A percentile compares a stretch with the other conserved stretches of the same genome.
phyloP scores from a whole-genome alignment of 176 grass and related monocot genomes.

The Triticum monococcum region DNA sequence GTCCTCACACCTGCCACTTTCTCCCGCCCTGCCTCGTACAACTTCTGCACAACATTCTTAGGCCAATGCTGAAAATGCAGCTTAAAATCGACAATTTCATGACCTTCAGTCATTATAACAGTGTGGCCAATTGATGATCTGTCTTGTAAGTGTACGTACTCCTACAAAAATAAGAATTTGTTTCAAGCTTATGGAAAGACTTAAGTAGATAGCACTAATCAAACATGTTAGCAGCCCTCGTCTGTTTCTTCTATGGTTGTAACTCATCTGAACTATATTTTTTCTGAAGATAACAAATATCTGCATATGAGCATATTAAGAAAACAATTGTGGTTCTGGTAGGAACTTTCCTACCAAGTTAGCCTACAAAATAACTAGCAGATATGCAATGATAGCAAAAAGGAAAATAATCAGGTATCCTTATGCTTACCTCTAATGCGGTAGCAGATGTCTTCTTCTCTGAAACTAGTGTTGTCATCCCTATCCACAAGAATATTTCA shows the following conservation, averaged over 20 bases:
- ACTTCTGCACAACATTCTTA: constrained; percentile 48
- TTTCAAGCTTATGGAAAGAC: background rate
- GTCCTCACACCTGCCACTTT: constrained; percentile 75
- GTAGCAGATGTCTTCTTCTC: constrained; percentile 65
- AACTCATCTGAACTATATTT: background rate
- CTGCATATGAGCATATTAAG: background rate
- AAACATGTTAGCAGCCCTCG: background rate
- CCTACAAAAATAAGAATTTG: constrained; percentile 34
- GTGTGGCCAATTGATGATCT: constrained; percentile 41
- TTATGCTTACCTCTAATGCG: constrained; percentile 63
- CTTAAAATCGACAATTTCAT: constrained; percentile 68
- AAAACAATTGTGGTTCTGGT: background rate
- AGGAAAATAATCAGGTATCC: constrained; percentile 4
- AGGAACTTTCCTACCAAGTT: background rate
- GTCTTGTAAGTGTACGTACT: constrained; percentile 52
- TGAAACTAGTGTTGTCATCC: constrained; percentile 63
- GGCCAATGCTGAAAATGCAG: constrained; percentile 71
- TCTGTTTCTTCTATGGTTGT: background rate
- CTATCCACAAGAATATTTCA: constrained; percentile 84
- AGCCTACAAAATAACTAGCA: background rate
- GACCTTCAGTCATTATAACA: constrained; percentile 72
- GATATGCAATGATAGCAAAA: background rate
- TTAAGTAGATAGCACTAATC: background rate
- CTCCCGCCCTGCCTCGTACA: constrained; percentile 71
- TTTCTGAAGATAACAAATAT: background rate